Evolutionary conservation across 2,329 filamentous ascomycete genomes (phyloP).

Genomic region (Pseudogymnoascus sp.): DNA sequence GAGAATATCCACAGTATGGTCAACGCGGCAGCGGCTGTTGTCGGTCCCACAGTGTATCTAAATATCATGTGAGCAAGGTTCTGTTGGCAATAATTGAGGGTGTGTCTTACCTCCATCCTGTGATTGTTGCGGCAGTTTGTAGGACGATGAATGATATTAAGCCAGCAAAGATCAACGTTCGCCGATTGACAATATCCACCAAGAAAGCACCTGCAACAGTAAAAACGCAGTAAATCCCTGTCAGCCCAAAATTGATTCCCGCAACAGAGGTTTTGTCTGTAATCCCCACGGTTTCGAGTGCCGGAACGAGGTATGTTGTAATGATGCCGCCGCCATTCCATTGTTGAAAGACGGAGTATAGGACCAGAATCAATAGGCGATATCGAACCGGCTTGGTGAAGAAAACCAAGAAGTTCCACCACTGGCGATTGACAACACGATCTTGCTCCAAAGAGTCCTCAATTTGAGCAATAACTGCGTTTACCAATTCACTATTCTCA

Average conservation of each 20-base stretch:
- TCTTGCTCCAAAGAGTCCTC: conserved; percentile 25
- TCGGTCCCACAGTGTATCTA: conserved; percentile 29
- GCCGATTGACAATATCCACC: conserved; percentile 35
- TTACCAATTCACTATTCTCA: conserved; percentile 17
- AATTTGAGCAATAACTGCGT: conserved; percentile 24
- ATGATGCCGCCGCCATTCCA: conserved; percentile 43
- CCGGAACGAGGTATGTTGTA: conserved; percentile 34
- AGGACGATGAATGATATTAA: conserved; percentile 37
- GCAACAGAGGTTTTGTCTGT: conserved; percentile 32
- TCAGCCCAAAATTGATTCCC: conserved; percentile 37
- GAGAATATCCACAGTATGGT: conserved; percentile 42
- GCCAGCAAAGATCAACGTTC: conserved; percentile 39
- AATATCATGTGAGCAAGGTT: background rate
- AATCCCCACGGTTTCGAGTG: conserved; percentile 37
- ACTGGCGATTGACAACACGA: conserved; percentile 30
- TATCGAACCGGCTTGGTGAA: conserved; percentile 38
- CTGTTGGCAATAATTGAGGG: background rate
- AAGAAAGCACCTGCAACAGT: conserved; percentile 37
- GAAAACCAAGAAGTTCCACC: conserved; percentile 42
- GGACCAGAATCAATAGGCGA: conserved; percentile 36
- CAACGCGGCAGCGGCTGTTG: conserved; percentile 32
- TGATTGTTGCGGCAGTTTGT: conserved; percentile 40
- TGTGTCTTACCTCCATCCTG: conserved; percentile 33
- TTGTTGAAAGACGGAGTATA: conserved; percentile 41
- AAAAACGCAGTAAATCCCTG: conserved; percentile 40